Percentiles rank a stretch among this genome's conserved stretches.
Conservation (phyloP, 2,329 filamentous ascomycete genomes). For the Colletotrichum sp. region DNA sequence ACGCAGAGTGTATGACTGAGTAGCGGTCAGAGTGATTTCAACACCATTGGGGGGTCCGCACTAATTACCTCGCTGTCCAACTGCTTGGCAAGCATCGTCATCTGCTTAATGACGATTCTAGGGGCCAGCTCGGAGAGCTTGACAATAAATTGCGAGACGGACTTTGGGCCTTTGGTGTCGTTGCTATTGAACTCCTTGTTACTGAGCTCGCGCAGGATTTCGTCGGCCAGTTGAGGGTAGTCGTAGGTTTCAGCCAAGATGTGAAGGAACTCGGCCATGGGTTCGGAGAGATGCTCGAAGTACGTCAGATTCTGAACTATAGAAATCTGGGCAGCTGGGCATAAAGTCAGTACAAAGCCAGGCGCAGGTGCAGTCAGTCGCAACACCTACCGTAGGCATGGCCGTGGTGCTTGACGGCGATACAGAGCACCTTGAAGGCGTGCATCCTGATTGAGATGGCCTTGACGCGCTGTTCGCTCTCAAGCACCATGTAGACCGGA, state of each 20-base stretch:
- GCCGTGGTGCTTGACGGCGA: constrained; percentile 96
- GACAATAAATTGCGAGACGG: constrained; percentile 90
- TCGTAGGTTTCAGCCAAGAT: constrained; percentile 98
- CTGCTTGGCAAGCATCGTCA: constrained; percentile 93
- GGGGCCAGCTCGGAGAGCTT: constrained; percentile 93
- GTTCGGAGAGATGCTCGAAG: constrained; percentile 97
- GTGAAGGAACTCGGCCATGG: constrained; percentile 97
- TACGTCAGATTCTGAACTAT: constrained; percentile 98
- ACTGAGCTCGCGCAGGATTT: constrained; percentile 90
- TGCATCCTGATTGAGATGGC: constrained; percentile 91
- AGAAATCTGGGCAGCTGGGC: constrained; percentile 87
- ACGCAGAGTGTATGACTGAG: constrained; percentile 85
- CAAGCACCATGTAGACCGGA: constrained; percentile 90
- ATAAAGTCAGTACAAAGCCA: constrained; percentile 30
- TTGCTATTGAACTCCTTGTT: constrained; percentile 99
- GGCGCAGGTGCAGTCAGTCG: neutral
- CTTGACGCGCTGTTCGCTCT: constrained; percentile 93
- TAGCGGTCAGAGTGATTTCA: neutral
- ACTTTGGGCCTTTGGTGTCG: constrained; percentile 94
- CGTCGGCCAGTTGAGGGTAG: constrained; percentile 92
- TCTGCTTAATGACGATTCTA: constrained; percentile 93
- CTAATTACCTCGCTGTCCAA: constrained; percentile 83
- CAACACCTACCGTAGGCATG: constrained; percentile 81
- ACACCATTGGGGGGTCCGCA: no score
- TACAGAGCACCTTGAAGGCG: constrained; percentile 94